Conservation (phyloP, 2,329 filamentous ascomycete genomes). For the Paecilomyces formosus region DNA sequence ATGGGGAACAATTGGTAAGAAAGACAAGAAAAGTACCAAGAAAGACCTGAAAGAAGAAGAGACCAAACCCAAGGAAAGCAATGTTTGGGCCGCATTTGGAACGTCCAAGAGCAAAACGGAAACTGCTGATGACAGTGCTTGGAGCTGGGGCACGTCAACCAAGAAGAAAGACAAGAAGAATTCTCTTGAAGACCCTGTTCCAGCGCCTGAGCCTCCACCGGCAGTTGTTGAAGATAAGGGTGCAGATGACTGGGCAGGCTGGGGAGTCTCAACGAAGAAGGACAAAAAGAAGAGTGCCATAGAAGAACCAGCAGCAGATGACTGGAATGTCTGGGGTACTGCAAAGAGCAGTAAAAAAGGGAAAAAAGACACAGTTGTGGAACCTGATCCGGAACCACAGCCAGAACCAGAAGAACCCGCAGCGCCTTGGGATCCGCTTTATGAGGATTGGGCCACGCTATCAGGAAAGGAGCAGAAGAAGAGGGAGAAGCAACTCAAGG, state of each 20-base stretch:
- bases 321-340: slow-evolving; percentile 7
- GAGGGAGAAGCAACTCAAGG: slow-evolving; percentile 25
- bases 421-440: background rate
- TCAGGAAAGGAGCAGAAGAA: slow-evolving; percentile 22
- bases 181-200: background rate
- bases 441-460: slow-evolving; percentile 1
- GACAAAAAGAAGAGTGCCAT: slow-evolving; percentile 24
- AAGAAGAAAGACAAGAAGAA: slow-evolving; percentile 29
- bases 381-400: slow-evolving; percentile 16
- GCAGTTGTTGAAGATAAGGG: slow-evolving; percentile 4
- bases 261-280: slow-evolving; percentile 11
- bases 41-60: slow-evolving; percentile 9
- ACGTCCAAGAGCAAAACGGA: background rate
- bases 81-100: slow-evolving; percentile 16
- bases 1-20: slow-evolving; percentile 1
- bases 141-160: slow-evolving; percentile 17
- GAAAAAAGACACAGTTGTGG: slow-evolving; percentile 2
- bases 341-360: slow-evolving; percentile 11
- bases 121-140: slow-evolving; percentile 19
- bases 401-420: slow-evolving; percentile 2
- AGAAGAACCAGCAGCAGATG: background rate
- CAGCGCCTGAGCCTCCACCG: slow-evolving; percentile 7
- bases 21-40: slow-evolving; percentile 14
- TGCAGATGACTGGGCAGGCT: background rate
- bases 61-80: slow-evolving; percentile 6